These are phyloP conservation scores for Amauroascus niger DNA, from an alignment of 2,329 filamentous ascomycete genomes.

Conservation along the genomic window DNA sequence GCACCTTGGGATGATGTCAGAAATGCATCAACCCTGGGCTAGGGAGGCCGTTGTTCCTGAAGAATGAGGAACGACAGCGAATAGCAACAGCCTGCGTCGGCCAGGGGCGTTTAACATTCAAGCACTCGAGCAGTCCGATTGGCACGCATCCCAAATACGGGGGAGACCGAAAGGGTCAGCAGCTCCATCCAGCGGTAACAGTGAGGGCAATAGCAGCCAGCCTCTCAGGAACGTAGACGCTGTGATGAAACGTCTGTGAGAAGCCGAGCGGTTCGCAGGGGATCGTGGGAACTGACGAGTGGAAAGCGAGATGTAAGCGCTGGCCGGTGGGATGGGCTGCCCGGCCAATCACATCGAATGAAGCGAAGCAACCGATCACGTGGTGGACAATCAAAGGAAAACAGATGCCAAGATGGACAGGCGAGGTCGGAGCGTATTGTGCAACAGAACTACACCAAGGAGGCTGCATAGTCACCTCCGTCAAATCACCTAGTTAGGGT, in stretches of 20 bases:
- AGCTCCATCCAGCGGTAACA: conserved; percentile 8
- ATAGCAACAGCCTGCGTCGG: not conserved
- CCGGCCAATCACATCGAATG: not conserved
- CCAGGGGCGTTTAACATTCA: not conserved
- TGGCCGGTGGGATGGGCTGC: not conserved
- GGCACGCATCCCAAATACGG: not conserved
- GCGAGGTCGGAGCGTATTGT: no score
- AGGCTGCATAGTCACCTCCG: no score
- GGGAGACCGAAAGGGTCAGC: not conserved
- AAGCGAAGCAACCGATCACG: not conserved
- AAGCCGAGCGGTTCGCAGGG: not conserved
- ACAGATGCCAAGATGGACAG: no score
- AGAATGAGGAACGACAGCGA: not conserved
- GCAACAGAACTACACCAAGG: no score
- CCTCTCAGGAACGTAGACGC: not conserved
- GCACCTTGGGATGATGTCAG: conserved; percentile 2
- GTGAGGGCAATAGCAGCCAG: conserved; percentile 3
- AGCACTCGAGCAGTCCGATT: not conserved
- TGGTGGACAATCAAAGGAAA: no score
- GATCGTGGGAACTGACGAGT: not conserved
- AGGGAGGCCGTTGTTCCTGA: conserved; percentile 1
- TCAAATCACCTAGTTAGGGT: no score
- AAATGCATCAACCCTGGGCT: not conserved
- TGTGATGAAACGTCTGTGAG: conserved; percentile 8
- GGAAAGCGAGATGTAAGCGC: conserved; percentile 7